Evolutionary conservation across 441 rosid genomes (phyloP).

Genomic region (Adansonia grandidieri): DNA sequence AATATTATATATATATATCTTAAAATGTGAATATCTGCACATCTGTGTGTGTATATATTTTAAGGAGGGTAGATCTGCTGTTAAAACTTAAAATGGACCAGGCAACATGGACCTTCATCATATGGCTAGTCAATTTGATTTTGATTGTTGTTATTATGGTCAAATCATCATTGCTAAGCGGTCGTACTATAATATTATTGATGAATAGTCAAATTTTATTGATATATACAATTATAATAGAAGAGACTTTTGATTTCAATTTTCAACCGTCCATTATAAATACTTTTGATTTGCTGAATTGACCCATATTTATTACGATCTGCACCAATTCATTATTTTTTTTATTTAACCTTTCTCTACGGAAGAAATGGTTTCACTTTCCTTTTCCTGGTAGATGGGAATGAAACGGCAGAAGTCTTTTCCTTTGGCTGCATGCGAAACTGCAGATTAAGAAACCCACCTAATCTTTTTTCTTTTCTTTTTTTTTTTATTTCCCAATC

Average conservation of each 20-base stretch:
- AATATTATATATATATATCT: no score
- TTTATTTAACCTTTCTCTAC: background rate
- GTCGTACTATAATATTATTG: background rate
- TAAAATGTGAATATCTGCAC: no score
- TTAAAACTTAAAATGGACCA: background rate
- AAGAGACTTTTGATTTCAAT: background rate
- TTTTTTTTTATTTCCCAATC: background rate
- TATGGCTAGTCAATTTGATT: background rate
- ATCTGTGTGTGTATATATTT: no score
- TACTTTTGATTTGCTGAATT: background rate
- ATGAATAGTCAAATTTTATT: background rate
- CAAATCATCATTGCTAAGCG: background rate
- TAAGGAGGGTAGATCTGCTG: background rate
- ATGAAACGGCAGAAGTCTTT: background rate
- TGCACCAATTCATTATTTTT: background rate
- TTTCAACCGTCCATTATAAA: slow-evolving; percentile 5
- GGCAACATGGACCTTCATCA: background rate
- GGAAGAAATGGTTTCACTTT: background rate
- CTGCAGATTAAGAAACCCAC: background rate
- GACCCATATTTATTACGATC: background rate
- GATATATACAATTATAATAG: background rate
- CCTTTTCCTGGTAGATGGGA: background rate
- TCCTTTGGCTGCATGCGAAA: background rate
- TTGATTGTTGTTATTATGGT: background rate
- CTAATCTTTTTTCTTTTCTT: background rate